Conservation (phyloP, 352 stramenopile genomes). For the Pythium dissotocum region DNA sequence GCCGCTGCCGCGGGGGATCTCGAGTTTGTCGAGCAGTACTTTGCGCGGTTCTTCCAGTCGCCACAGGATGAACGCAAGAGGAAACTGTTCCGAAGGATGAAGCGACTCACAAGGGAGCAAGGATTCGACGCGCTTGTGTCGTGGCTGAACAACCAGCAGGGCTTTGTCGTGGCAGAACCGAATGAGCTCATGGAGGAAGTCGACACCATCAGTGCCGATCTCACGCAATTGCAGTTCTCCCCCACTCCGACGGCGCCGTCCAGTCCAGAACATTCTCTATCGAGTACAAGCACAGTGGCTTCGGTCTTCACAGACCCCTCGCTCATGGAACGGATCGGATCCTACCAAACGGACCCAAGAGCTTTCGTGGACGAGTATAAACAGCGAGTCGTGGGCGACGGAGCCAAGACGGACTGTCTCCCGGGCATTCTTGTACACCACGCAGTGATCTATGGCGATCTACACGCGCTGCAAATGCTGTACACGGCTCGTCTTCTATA, state of each 20-base stretch:
- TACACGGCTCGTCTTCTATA: background rate
- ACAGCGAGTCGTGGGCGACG: background rate
- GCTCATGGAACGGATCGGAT: conserved; percentile 4
- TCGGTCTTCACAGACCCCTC: background rate
- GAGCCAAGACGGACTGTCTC: background rate
- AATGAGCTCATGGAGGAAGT: background rate
- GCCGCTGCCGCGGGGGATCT: background rate
- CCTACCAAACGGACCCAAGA: background rate
- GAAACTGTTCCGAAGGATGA: background rate
- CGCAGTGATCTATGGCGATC: conserved; percentile 14
- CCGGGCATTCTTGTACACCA: background rate
- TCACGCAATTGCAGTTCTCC: background rate
- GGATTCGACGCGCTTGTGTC: background rate
- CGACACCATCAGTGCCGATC: background rate
- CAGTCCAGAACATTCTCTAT: background rate
- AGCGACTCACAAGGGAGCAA: background rate
- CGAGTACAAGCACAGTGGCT: background rate
- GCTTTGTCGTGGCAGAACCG: background rate
- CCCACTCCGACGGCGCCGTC: background rate
- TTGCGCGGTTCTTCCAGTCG: background rate
- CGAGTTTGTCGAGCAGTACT: background rate
- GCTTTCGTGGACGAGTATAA: background rate
- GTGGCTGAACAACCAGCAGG: background rate
- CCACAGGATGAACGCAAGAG: background rate
- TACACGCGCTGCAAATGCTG: background rate